Percentiles rank a stretch among this genome's conserved stretches.
These are phyloP conservation scores for Aspergillus ruber DNA, from an alignment of 2,329 filamentous ascomycete genomes.

Conservation along the genomic window DNA sequence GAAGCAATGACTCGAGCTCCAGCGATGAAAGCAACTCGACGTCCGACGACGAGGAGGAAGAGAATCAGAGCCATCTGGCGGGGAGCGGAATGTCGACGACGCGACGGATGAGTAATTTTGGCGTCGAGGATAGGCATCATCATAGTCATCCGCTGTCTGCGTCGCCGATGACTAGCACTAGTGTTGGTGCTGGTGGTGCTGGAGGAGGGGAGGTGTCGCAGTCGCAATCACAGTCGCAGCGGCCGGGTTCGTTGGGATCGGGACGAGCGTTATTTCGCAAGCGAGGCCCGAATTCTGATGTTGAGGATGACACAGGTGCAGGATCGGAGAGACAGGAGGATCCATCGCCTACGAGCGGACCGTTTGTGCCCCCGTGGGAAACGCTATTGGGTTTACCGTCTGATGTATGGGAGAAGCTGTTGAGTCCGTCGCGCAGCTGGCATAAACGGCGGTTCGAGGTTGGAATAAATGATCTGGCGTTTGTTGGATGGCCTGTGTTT, in stretches of 20 bases:
- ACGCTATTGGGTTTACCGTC: slow-evolving; percentile 66
- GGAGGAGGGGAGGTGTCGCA: slow-evolving; percentile 15
- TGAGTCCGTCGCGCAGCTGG: slow-evolving; percentile 68
- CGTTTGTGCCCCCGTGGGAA: slow-evolving; percentile 40
- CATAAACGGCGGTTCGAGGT: slow-evolving; percentile 80
- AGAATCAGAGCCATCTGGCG: slow-evolving; percentile 15
- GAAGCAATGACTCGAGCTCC: slow-evolving; percentile 34
- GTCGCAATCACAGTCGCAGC: slow-evolving; percentile 20
- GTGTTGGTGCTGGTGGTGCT: neutral
- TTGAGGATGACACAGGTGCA: slow-evolving; percentile 25
- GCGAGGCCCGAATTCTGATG: slow-evolving; percentile 25
- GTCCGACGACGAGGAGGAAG: slow-evolving; percentile 37
- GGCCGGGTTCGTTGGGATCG: slow-evolving; percentile 30
- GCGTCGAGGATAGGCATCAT: slow-evolving; percentile 22
- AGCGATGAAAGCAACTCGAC: slow-evolving; percentile 32
- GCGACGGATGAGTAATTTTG: slow-evolving; percentile 28
- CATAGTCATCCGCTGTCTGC: slow-evolving; percentile 11
- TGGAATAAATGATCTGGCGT: slow-evolving; percentile 70
- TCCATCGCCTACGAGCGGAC: slow-evolving; percentile 13
- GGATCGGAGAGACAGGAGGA: slow-evolving; percentile 24
- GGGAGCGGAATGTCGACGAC: slow-evolving; percentile 16
- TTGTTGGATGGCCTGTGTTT: slow-evolving; percentile 77
- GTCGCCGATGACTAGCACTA: slow-evolving; percentile 12
- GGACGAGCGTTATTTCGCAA: slow-evolving; percentile 23
- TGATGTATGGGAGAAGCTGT: slow-evolving; percentile 70